Evolutionary conservation across 1,284 basidiomycete genomes (phyloP), one percentile per base, ranked within the genome.

Genomic region (Ustilago xerochloae): DNA sequence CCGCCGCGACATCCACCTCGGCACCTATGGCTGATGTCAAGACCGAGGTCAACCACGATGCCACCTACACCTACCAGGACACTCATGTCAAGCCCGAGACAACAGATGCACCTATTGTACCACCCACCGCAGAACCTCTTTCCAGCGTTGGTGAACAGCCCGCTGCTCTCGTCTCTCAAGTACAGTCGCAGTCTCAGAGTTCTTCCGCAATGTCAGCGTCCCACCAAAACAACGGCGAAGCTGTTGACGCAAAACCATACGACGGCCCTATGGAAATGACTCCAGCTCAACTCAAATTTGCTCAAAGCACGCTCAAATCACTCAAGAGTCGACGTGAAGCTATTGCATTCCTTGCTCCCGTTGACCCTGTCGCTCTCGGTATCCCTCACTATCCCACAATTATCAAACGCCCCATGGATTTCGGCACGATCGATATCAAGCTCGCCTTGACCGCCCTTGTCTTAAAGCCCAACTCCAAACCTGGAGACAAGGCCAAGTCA

Each of bases 331-430:
- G 91, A 79, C 93, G 93, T 83, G 93, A 96, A 58, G 90, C 93
- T 0, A 85, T 84, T 7, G 90, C 93, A 1, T 99, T 99, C 86
- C 86, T 92, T 55, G 87, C 87, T 56, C 95, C 97, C 18, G 97
- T 99, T 63, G 95, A 99, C 83, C 89, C 91, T n/a, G 88, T 96
- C 71, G 91, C 90, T 1, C 89, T 97, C 72, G 91, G 90, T 77
- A 92, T 99, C 67, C 97, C 94, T 13, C 93, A 96, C 83, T 99
- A 99, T 82, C 89, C 89, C 46, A 88, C 88, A 58, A 90, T 98
- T 82, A 90, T 99, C 86, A 92, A 90, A 80, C 89, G 89, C 32
- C 97, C 97, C 0, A 97, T 97, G 93, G 97, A 99, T 84, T 89
- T 99, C 51, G 88, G 90, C n/a, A 97, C 95, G 22, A 89, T 98